These are phyloP conservation scores for Meripilus lineatus DNA, from an alignment of 1,284 basidiomycete genomes.

Conservation along the genomic window DNA sequence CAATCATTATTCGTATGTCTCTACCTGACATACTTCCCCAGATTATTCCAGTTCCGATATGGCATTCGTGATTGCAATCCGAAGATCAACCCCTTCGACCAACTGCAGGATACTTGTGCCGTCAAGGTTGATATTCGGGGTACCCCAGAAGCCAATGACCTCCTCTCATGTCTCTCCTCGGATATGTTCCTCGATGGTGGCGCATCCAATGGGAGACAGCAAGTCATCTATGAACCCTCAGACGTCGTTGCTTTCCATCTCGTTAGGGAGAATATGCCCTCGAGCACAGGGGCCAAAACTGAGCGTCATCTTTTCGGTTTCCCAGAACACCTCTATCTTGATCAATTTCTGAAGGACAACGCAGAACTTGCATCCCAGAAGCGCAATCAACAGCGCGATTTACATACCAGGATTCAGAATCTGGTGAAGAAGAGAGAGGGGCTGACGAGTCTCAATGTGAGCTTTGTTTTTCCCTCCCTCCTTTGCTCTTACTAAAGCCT, in stretches of 20 bases:
- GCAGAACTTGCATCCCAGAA: conserved; percentile 45
- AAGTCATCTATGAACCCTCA: conserved; percentile 56
- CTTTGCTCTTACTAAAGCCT: neutral
- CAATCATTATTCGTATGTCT: neutral
- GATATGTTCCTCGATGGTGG: conserved; percentile 34
- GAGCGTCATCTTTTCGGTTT: conserved; percentile 50
- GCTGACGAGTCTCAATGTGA: conserved; percentile 52
- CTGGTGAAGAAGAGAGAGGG: conserved; percentile 41
- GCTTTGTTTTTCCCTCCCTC: conserved; percentile 13
- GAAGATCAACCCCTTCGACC: conserved; percentile 23
- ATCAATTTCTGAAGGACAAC: conserved; percentile 63
- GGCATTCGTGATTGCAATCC: conserved; percentile 30
- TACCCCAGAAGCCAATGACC: conserved; percentile 41
- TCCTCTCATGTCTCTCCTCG: conserved; percentile 51
- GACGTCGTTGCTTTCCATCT: conserved; percentile 60
- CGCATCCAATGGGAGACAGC: conserved; percentile 23
- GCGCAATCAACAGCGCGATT: conserved; percentile 37
- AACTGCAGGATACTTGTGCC: conserved; percentile 31
- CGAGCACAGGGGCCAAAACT: conserved; percentile 18
- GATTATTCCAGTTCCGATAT: conserved; percentile 39
- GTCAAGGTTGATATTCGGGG: conserved; percentile 37
- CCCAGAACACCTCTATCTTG: conserved; percentile 62
- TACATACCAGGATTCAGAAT: conserved; percentile 42
- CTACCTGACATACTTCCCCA: conserved; percentile 15
- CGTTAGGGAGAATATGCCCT: conserved; percentile 22